Base-by-base conservation (phyloP, 2,329 filamentous ascomycete genomes). In the Huntiella moniliformis region DNA sequence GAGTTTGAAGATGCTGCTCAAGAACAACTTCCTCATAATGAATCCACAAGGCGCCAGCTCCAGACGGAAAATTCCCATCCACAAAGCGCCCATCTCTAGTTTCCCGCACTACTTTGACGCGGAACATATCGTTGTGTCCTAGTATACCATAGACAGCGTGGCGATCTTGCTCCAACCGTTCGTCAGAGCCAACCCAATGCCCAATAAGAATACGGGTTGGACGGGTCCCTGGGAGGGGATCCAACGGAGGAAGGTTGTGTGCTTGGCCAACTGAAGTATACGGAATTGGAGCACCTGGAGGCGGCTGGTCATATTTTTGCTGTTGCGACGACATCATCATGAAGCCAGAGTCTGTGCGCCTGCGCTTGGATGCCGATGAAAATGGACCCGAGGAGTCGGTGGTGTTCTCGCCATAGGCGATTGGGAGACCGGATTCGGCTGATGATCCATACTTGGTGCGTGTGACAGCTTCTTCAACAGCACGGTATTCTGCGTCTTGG, bases 111-210 rank as follows among this genome's bases (percentile, higher is more conserved):
- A 79, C 63, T 55, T 78, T 78, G 45, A 77, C 72, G 0, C 75
- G 63, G 55, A 79, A 78, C 67, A 75, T 77, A 51, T 77, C 73
- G 46, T 76, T 76, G 13, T 67, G 67, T 1, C 73, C 73, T 0
- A 79, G 58, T 8, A 79, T 75, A 3, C 75, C 75, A 45, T 71
- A 74, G 0, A 78, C 72, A 0, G 74, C 75, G 53, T 79, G 74
- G 44, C 73, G 71, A 53, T 78, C 66, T 10, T 60, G 58, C 2
- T 61, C 55, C 2, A 66, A 57, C 0, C 55, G 36, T 42, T 70
- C 67, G 31, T 62, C 67, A 0, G 73, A 78, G 10, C 67, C 65
- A 45, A 62, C 64, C 75, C 75, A 79, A 54, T 67, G 69, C 0
- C 75, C 75, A 2, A 79, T 57, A 2, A 77, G 58, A 42, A 76